phyloP scores from a whole-genome alignment of 805 yeast species.

The Schwanniomyces polymorphus region DNA sequence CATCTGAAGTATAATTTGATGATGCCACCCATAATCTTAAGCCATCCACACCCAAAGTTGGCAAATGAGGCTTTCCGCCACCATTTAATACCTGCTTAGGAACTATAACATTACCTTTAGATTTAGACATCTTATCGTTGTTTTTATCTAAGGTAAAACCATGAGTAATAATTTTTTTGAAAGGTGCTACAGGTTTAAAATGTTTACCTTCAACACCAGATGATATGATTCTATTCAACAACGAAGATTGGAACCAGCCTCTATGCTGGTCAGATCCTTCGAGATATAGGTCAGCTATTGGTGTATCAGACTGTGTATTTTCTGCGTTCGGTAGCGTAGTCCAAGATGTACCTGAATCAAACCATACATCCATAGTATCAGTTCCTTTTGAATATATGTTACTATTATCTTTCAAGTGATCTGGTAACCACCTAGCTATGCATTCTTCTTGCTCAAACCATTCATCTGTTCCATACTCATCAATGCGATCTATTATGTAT shows the following conservation, averaged over 20 bases:
- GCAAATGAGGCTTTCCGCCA: conserved; percentile 40
- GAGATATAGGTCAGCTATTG: conserved; percentile 72
- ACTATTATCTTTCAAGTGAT: conserved; percentile 40
- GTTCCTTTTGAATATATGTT: conserved; percentile 58
- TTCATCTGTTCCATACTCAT: conserved; percentile 62
- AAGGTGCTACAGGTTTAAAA: conserved; percentile 54
- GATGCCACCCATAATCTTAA: conserved; percentile 89
- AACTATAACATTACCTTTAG: conserved; percentile 76
- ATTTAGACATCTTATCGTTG: conserved; percentile 91
- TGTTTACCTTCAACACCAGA: conserved; percentile 42
- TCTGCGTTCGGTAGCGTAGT: conserved; percentile 49
- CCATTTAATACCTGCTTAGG: conserved; percentile 74
- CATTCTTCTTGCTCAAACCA: conserved; percentile 71
- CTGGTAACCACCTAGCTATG: conserved; percentile 75
- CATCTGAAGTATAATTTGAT: conserved; percentile 80
- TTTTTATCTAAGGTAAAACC: conserved; percentile 89
- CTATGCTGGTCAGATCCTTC: conserved; percentile 99
- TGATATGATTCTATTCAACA: conserved; percentile 68
- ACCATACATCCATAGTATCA: conserved; percentile 99
- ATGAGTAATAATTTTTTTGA: conserved; percentile 76
- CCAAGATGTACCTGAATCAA: conserved; percentile 97
- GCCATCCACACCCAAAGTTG: conserved; percentile 86
- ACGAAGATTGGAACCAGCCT: conserved; percentile 97
- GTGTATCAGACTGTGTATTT: conserved; percentile 26
- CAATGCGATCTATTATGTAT: conserved; percentile 57